Base-by-base conservation (phyloP, 225 moss, liverwort and hornwort species). In the Sphagnum contortum region DNA sequence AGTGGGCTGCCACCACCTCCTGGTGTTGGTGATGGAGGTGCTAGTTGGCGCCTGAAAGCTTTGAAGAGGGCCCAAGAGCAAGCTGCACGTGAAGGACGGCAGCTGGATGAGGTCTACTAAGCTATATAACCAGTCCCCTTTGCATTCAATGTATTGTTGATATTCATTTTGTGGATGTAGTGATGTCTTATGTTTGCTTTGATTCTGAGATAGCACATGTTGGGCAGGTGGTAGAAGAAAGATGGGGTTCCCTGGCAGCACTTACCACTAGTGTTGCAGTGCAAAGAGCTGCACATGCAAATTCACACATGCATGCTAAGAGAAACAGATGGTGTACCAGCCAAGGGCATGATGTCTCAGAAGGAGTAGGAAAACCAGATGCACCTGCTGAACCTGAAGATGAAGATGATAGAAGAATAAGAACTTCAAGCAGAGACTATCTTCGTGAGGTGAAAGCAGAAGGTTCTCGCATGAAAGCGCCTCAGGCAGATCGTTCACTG, bases 41-140 rank as follows among this genome's bases (percentile, higher is more conserved):
- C 91, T 9, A 94, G 94, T 70, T 94, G 94, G 94, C 85, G 94
- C 68, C 77, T 89, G 82, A 94, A 94, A 70, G 87, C 86, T 45
- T 71, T 94, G 79, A 94, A 82, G 75, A 77, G 94, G 72, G 89
- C 91, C 47, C 87, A 91, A 73, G 91, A 94, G 85, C 86, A 80
- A 77, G 94, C 94, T 73, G 86, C 78, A 49, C 89, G 94, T 71
- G 94, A 94, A 69, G 91, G 94, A 47, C 87, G 70, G 69, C 71
- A 82, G 64, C 78, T 94, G 56, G 91, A 91, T 76, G 94, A 94
- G 94, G 94, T 94, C 59, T 48, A 54, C 56, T 45, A 67, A 58
- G 59, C 67, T 67, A 59, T 29, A 29, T 59, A 13, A 29, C 59
- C 59, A 67, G 59, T 57, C 59, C 59, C 58, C 8, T 49, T 59